Evolutionary conservation across 1,284 basidiomycete genomes (phyloP).

Genomic region (Polyporus tsugae): DNA sequence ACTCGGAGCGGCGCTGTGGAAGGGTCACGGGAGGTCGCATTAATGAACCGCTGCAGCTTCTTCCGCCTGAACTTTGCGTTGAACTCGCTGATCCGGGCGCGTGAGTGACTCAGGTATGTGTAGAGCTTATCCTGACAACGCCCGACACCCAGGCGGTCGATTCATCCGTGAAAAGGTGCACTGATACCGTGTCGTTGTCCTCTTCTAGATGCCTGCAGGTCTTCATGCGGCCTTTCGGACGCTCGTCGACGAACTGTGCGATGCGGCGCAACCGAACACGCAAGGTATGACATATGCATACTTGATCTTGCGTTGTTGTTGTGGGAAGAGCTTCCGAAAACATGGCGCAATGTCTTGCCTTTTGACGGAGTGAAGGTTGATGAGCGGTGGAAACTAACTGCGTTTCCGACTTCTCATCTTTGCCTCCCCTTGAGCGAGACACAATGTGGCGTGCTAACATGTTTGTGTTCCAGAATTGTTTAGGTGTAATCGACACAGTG

Average conservation of each 20-base stretch:
- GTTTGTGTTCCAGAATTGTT: conserved; percentile 21
- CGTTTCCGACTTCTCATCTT: background rate
- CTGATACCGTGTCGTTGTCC: conserved; percentile 4
- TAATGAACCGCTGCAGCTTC: conserved; percentile 13
- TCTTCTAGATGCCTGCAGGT: conserved; percentile 19
- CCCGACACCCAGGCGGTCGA: background rate
- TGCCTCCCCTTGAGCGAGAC: no score
- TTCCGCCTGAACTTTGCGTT: conserved; percentile 13
- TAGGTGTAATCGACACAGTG: conserved; percentile 19
- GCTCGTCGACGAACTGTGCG: conserved; percentile 14
- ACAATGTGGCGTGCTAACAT: conserved; percentile 1
- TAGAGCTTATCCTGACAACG: conserved; percentile 9
- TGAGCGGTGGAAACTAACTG: background rate
- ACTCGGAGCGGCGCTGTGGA: conserved; percentile 7
- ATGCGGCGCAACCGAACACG: conserved; percentile 13
- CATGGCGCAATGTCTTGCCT: background rate
- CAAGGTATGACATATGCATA: conserved; percentile 18
- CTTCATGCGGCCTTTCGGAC: conserved; percentile 13
- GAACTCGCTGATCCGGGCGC: conserved; percentile 12
- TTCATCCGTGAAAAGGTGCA: background rate
- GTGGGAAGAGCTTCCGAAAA: background rate
- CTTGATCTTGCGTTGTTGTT: background rate
- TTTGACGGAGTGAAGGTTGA: background rate
- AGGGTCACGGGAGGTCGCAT: conserved; percentile 25
- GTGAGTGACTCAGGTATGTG: conserved; percentile 2